These are phyloP conservation scores for Coriolopsis trogii DNA, from an alignment of 1,284 basidiomycete genomes.

Conservation along the genomic window DNA sequence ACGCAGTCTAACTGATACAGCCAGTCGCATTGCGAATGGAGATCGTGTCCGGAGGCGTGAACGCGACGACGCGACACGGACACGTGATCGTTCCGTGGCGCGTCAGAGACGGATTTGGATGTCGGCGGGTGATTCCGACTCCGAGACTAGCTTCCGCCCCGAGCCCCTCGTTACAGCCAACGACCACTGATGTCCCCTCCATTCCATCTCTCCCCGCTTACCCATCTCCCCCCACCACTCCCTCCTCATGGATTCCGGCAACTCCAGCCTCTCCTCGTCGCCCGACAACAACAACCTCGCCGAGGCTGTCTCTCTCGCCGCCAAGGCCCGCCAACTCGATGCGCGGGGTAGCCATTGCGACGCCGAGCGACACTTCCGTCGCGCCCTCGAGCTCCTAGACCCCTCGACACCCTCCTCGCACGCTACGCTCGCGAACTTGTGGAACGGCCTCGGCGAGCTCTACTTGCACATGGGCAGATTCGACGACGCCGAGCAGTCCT, in stretches of 20 bases:
- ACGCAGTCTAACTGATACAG: too few relatives aligned
- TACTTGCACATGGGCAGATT: conserved; percentile 36
- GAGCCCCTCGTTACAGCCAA: conserved; percentile 4
- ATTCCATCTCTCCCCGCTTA: background rate
- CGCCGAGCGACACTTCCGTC: conserved; percentile 33
- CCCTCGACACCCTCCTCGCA: conserved; percentile 13
- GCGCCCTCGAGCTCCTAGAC: conserved; percentile 33
- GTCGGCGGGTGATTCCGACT: background rate
- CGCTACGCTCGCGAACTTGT: conserved; percentile 29
- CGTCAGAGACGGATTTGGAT: conserved; percentile 1
- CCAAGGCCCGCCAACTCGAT: conserved; percentile 27
- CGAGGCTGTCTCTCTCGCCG: conserved; percentile 19
- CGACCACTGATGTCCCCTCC: conserved; percentile 3
- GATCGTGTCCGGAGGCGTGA: background rate
- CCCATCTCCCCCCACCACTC: background rate
- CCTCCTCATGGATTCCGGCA: conserved; percentile 9
- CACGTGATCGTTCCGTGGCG: conserved; percentile 21
- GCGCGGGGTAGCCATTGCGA: conserved; percentile 28
- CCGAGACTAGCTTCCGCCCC: conserved; percentile 3
- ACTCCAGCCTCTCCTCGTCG: conserved; percentile 5
- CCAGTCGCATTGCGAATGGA: too few relatives aligned
- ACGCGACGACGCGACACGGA: background rate
- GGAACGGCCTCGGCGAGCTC: conserved; percentile 37
- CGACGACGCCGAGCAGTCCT: conserved; percentile 37
- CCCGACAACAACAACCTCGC: conserved; percentile 4